Percentiles rank a stretch among this genome's conserved stretches.
Conservation (phyloP, 1,139 yeast genomes). For the Saccharomyces hybrid region DNA sequence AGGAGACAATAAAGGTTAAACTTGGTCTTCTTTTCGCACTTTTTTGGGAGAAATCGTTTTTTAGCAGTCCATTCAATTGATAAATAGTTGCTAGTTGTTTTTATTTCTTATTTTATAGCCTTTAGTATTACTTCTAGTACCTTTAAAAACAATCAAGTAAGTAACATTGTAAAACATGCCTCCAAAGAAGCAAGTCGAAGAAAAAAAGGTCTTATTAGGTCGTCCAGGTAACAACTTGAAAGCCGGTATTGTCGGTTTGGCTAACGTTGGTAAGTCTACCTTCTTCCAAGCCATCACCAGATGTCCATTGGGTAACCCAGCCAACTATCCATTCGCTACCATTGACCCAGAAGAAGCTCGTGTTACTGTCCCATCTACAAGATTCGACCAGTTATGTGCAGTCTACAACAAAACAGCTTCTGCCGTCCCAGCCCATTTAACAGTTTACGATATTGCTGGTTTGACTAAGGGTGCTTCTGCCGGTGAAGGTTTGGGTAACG, state of each 20-base stretch:
- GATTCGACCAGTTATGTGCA: constrained; percentile 68
- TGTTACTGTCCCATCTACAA: constrained; percentile 88
- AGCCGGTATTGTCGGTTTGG: constrained; percentile 94
- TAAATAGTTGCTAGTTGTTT: background rate
- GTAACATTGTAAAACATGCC: constrained; percentile 50
- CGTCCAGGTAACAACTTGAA: constrained; percentile 97
- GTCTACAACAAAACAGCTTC: constrained; percentile 68
- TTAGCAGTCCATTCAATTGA: background rate
- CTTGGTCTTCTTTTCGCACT: background rate
- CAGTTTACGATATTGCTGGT: constrained; percentile 96
- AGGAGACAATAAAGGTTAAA: background rate
- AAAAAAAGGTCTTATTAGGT: constrained; percentile 84
- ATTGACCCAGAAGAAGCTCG: constrained; percentile 99
- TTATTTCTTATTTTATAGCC: background rate
- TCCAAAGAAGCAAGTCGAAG: constrained; percentile 88
- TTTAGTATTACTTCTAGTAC: background rate
- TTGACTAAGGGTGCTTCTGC: constrained; percentile 94
- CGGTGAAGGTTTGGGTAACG: constrained; percentile 98
- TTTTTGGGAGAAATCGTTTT: constrained; percentile 4
- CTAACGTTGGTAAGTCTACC: constrained; percentile 94
- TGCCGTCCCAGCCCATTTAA: constrained; percentile 87
- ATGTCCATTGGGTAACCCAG: constrained; percentile 95
- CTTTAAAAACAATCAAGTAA: background rate
- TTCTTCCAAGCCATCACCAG: constrained; percentile 81
- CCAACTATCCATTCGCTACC: constrained; percentile 97